phyloP scores from a whole-genome alignment of 257 asterid species.

The Petunia secreta region DNA sequence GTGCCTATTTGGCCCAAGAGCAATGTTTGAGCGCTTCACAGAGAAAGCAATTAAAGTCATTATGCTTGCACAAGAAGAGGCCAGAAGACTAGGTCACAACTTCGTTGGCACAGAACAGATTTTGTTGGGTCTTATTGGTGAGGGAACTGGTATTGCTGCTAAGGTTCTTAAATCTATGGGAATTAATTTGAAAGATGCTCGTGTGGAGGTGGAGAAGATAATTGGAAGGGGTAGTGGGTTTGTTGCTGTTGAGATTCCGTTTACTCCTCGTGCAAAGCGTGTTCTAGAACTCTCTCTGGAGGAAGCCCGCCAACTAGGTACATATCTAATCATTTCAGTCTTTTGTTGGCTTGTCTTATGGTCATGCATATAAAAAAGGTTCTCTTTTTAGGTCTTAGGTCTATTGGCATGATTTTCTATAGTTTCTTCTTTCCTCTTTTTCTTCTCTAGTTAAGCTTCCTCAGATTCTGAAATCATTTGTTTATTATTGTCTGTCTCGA shows the following conservation, averaged over 20 bases:
- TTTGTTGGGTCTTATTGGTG: slow-evolving; percentile 90
- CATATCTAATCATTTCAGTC: slow-evolving; percentile 21
- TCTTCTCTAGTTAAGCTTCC: background rate
- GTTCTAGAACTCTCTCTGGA: slow-evolving; percentile 91
- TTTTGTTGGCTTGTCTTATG: background rate
- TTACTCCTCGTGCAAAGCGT: slow-evolving; percentile 98
- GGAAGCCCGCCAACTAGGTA: slow-evolving; percentile 99
- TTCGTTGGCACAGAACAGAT: slow-evolving; percentile 97
- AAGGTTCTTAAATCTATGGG: slow-evolving; percentile 98
- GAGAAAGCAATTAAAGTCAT: slow-evolving; percentile 96
- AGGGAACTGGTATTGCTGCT: slow-evolving; percentile 99
- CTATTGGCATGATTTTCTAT: background rate
- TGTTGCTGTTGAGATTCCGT: slow-evolving; percentile 96
- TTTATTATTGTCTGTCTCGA: background rate
- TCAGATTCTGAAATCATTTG: background rate
- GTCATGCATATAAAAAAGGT: background rate
- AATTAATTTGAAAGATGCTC: slow-evolving; percentile 92
- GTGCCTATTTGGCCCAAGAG: slow-evolving; percentile 59
- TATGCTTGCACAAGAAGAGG: slow-evolving; percentile 99
- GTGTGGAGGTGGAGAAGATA: slow-evolving; percentile 96
- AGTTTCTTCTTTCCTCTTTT: background rate
- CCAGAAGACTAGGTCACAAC: slow-evolving; percentile 94
- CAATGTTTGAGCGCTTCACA: slow-evolving; percentile 98
- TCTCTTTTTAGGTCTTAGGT: background rate
- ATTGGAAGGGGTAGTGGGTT: slow-evolving; percentile 98